Conservation (phyloP, 1,284 basidiomycete genomes). For the Wallemia ichthyophaga region DNA sequence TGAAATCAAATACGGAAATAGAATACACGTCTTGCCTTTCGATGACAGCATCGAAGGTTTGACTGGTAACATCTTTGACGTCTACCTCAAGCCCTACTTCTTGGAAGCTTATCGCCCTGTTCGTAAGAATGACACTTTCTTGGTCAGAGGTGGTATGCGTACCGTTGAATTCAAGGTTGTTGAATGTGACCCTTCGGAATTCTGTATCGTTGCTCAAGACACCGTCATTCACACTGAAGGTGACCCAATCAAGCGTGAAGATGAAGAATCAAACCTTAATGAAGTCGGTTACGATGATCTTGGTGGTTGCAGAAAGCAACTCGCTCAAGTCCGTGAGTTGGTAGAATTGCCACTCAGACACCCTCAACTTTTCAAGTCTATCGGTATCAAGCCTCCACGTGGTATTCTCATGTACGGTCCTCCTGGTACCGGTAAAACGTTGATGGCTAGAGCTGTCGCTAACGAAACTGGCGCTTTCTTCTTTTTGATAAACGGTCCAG, state of each 20-base stretch:
- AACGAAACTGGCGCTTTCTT: constrained; percentile 99
- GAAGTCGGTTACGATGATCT: constrained; percentile 99
- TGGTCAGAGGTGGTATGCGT: constrained; percentile 86
- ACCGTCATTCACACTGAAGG: constrained; percentile 95
- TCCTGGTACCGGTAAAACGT: constrained; percentile 86
- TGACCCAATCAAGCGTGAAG: constrained; percentile 93
- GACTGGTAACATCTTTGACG: constrained; percentile 94
- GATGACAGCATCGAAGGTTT: constrained; percentile 92
- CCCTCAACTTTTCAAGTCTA: constrained; percentile 97
- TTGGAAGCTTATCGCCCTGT: constrained; percentile 91
- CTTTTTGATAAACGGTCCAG: constrained; percentile 97
- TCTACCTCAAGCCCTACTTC: constrained; percentile 97
- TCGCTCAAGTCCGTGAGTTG: constrained; percentile 86
- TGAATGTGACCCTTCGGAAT: constrained; percentile 79
- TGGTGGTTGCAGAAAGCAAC: constrained; percentile 94
- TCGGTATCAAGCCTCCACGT: constrained; percentile 97
- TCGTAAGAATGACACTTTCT: constrained; percentile 91
- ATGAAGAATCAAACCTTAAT: constrained; percentile 83
- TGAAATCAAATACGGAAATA: constrained; percentile 98
- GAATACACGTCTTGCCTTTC: constrained; percentile 86
- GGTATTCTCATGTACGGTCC: constrained; percentile 91
- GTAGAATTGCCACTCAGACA: constrained; percentile 92
- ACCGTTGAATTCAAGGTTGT: constrained; percentile 98
- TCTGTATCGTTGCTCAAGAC: constrained; percentile 88
- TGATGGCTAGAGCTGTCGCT: constrained; percentile 96